Evolutionary conservation across 2,329 filamentous ascomycete genomes (phyloP), one percentile per base, ranked within the genome.

Genomic region (Aureobasidium sp.): DNA sequence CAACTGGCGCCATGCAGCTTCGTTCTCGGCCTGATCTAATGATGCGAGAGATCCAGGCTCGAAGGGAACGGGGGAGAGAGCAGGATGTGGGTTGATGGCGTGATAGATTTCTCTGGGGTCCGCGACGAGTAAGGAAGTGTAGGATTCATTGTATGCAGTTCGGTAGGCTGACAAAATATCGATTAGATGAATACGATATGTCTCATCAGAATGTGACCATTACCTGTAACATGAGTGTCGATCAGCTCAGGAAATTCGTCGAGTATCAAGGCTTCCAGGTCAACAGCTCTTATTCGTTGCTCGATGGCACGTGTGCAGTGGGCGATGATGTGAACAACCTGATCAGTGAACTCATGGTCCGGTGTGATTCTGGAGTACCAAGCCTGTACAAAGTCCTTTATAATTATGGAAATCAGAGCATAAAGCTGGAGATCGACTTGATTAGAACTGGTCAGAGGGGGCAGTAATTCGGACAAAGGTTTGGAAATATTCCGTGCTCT

Each of bases 321-420:
- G 44, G 93, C 94, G 70, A 97, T 89, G 67, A 96, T 87, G 71
- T 91, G 90, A 60, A 97, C 82, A 63, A 97, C 83, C 77, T 97
- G 92, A 67, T 88, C 87, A 64, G 94, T 87, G 71, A 99, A 95
- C 13, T 85, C 82, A 72, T 92, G 89, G 75, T 99, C 93, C 3
- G 91, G 85, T 1, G 93, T 97, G 73, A 99, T 94, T 74, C 88
- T 93, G 66, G 81, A 82, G 78, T 99, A 99, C 94, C 94, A 99
- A 36, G 85, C 86, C 73, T 94, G 87, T 41, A 99, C 89, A 73
- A 92, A 96, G 66, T 97, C 92, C 70, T 89, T 87, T 69, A 97
- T 81, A 65, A 97, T 86, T 63, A 97, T 88, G 59, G 94, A 89
- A 64, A 99, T 86, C 64, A 97, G 84, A 32, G 90, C 93, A 73